A percentile compares a stretch with the other conserved stretches of the same genome.
Conservation (phyloP, 1,284 basidiomycete species). For the Cryptococcus depauperatus region DNA sequence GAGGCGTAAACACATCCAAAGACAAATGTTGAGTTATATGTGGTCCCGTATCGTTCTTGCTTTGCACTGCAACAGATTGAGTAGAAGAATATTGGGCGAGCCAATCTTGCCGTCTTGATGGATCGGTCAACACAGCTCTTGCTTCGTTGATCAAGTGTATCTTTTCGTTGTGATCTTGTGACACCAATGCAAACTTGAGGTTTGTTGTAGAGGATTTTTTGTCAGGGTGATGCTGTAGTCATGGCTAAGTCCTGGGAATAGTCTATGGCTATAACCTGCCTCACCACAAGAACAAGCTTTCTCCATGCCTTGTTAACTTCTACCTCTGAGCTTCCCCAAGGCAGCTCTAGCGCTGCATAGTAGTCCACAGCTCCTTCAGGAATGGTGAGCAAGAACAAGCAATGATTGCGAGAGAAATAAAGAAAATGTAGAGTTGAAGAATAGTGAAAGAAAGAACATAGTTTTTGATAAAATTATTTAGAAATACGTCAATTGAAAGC, state of each 20-base stretch:
- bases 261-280: conserved; percentile 10
- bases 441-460: no score
- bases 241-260: conserved; percentile 2
- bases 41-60: conserved; percentile 3
- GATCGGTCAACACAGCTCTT: conserved; percentile 36
- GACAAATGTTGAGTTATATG: conserved; percentile 32
- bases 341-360: conserved; percentile 36
- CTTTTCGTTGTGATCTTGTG: neutral
- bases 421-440: no score
- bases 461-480: no score
- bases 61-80: neutral
- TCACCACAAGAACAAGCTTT: conserved; percentile 31
- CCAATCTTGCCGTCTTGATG: conserved; percentile 5
- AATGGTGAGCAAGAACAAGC: no score
- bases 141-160: conserved; percentile 42
- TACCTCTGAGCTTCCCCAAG: conserved; percentile 18
- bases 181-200: neutral
- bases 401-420: no score
- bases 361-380: conserved; percentile 30
- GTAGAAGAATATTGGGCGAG: neutral
- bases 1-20: conserved; percentile 32
- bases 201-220: conserved; percentile 12
- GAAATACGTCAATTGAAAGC: no score
- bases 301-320: conserved; percentile 40
- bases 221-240: conserved; percentile 36